A percentile compares a stretch with the other conserved stretches of the same genome.
Evolutionary conservation across 805 yeast genomes (phyloP).

Genomic region (Kodamaea lidongshanica): DNA sequence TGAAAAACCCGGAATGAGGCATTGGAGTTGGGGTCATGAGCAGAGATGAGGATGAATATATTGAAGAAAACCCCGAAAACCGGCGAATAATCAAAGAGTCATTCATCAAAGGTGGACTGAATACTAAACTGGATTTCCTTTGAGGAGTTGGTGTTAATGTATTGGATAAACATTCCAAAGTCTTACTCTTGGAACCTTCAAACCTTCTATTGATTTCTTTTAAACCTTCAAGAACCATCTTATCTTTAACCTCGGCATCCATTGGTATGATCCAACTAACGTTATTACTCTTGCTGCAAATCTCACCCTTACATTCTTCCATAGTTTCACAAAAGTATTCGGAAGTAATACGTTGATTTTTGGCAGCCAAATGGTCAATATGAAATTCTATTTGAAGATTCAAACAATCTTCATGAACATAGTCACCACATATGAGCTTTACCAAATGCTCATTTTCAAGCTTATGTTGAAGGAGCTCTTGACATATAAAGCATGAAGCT

Average conservation of each 20-base stretch:
- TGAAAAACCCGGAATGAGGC: conserved; percentile 6
- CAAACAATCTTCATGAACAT: conserved; percentile 55
- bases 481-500: conserved; percentile 44
- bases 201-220: conserved; percentile 1
- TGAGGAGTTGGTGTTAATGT: neutral
- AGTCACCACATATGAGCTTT: conserved; percentile 49
- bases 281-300: too few species aligned
- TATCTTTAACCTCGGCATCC: too few species aligned
- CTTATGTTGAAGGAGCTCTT: conserved; percentile 42
- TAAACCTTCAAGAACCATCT: too few species aligned
- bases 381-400: conserved; percentile 21
- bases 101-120: too few species aligned
- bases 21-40: conserved; percentile 16
- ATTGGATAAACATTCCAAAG: neutral
- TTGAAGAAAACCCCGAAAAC: neutral
- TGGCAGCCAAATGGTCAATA: conserved; percentile 4
- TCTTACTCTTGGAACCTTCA: conserved; percentile 2
- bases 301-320: too few species aligned
- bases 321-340: too few species aligned
- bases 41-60: conserved; percentile 19
- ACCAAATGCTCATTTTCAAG: conserved; percentile 41
- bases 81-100: too few species aligned
- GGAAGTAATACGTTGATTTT: neutral
- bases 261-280: too few species aligned
- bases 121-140: too few species aligned